Evolutionary conservation across 2,329 filamentous ascomycete species (phyloP), one percentile per base, ranked within the genome.

Genomic region (Hymenoscyphus repandus): DNA sequence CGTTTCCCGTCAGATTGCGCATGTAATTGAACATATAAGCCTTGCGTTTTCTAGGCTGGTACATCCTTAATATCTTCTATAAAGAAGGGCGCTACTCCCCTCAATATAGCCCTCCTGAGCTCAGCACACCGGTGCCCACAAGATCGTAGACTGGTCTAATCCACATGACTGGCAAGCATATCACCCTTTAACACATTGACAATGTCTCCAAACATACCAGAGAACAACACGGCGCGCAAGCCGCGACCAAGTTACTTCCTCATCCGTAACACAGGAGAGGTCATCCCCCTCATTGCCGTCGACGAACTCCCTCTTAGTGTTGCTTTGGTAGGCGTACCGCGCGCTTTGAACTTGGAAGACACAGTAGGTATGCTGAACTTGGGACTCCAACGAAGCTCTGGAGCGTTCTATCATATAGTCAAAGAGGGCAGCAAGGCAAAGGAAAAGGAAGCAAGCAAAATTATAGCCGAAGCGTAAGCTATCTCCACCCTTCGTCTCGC

Each of bases 241-340:
- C 58, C 55, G 48, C 55, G 52, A 42, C 62, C 60, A 44, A 65
- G 65, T 7, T 68, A 72, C 63, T 79, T 74, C 60, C 55, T 79
- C 44, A 66, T 74, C 52, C 71, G 75, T 1, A 72, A 70, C 5
- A 63, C 61, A 2, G 57, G 62, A 1, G 63, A 67, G n/a, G 68
- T 76, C 3, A 75, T 80, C 1, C 78, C 78, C 6, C 69, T 81
- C n/a, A 68, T 81, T n/a, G 70, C 77, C 0, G 62, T 73, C 11
- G 77, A 80, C 59, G 69, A 79, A 53, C 70, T 81, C 0, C 77
- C 77, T 0, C 61, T 65, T 1, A 73, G 49, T 17, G 51, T 58
- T 6, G 45, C 59, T 12, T 34, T 65, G 5, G 30, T 55, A 12
- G 73, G 70, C 20, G 65, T 75, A 2, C 74, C 76, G 2, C 72